These are phyloP conservation scores for Hypomyces rosellus DNA, from an alignment of 2,329 filamentous ascomycete genomes.

Conservation along the genomic window DNA sequence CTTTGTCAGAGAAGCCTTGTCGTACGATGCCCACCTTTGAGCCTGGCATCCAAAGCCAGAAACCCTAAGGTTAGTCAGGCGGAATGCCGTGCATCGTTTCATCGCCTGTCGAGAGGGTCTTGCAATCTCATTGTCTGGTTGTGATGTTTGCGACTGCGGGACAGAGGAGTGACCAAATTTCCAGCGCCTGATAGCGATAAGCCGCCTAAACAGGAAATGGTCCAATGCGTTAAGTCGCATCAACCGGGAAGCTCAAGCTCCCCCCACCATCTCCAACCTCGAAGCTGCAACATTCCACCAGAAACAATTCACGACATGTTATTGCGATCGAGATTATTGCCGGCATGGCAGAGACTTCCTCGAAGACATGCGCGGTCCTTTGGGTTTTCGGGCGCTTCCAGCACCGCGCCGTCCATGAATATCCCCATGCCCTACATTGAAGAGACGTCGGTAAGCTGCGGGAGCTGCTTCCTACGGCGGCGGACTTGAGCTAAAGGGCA, in stretches of 20 bases:
- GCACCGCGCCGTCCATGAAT: slow-evolving; percentile 24
- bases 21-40: slow-evolving; percentile 29
- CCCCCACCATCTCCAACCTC: slow-evolving; percentile 5
- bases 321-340: slow-evolving; percentile 23
- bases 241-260: background rate
- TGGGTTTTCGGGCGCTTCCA: slow-evolving; percentile 32
- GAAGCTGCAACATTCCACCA: slow-evolving; percentile 9
- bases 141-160: background rate
- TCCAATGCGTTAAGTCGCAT: background rate
- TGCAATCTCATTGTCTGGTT: slow-evolving; percentile 14
- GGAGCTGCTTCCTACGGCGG: background rate
- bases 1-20: slow-evolving; percentile 21
- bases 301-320: slow-evolving; percentile 18
- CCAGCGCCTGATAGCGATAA: slow-evolving; percentile 9
- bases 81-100: slow-evolving; percentile 20
- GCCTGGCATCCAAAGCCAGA: slow-evolving; percentile 8
- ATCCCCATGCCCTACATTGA: slow-evolving; percentile 56
- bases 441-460: slow-evolving; percentile 33
- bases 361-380: slow-evolving; percentile 34
- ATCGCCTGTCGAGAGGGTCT: slow-evolving; percentile 17
- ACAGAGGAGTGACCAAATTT: slow-evolving; percentile 2
- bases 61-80: slow-evolving; percentile 11
- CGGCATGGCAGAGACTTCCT: slow-evolving; percentile 30
- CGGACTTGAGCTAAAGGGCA: slow-evolving; percentile 21
- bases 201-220: background rate